Evolutionary conservation across 2,329 filamentous ascomycete species (phyloP), one percentile per base, ranked within the genome.

Genomic region (Ascochyta clinopodiicola): DNA sequence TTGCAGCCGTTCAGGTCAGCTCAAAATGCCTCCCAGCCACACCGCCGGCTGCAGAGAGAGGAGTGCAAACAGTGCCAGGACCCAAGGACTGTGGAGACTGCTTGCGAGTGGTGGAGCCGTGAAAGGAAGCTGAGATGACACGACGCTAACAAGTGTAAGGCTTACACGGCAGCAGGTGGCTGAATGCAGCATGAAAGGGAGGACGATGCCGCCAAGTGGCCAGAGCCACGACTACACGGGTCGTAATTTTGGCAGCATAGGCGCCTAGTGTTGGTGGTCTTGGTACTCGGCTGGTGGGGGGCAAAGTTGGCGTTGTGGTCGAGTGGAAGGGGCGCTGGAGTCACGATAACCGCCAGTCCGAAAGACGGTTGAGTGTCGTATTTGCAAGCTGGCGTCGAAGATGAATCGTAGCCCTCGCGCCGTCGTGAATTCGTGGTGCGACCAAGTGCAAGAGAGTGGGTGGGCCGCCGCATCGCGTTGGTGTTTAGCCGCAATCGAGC

Each of bases 131-230:
- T 36, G 27, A 44, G 22, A 46, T 45, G 17, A 37, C 24, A 44
- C 35, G 42, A 24, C 40, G 19, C 46, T 36, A 37, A 19, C 15
- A 15, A 19, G 40, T 50, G 52, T 50, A 46, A 48, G 45, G 40
- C 40, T 55, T 55, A 55, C 46, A 55, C 52, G 45, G 27, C 40
- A 55, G 42, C 17, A 35, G 31, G 24, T 17, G 31, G 15, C 45
- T 42, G 24, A 37, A 55, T 35, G 29, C 35, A 42, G 52, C 52
- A 32, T 36, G 12, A 45, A 50, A 55, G 52, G 52, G 52, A 50
- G 46, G 29, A 37, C 17, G 24, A 40, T 25, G n/a, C 25, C 44
- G 52, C 46, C 29, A 50, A 42, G 52, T 32, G 52, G 40, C 36
- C 36, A 15, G 35, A 25, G 40, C 46, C 36, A 39, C 37, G n/a